These are phyloP conservation scores for Jatropha podagrica DNA, from an alignment of 441 rosid genomes.

Conservation along the genomic window DNA sequence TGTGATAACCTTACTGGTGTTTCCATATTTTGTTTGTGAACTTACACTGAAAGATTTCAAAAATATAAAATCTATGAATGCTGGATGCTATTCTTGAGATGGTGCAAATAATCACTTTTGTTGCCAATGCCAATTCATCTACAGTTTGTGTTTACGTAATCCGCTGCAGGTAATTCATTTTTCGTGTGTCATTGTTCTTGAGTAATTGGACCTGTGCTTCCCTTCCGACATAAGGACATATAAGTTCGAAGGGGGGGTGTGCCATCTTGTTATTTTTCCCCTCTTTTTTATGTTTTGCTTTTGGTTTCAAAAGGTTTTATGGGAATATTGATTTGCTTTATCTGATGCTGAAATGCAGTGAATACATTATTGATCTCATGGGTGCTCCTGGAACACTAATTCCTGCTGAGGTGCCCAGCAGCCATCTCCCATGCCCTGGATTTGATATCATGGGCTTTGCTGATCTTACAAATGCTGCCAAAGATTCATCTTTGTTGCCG, in stretches of 20 bases:
- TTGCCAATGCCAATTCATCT: slow-evolving; percentile 11
- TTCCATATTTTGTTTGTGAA: background rate
- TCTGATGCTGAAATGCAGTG: slow-evolving; percentile 56
- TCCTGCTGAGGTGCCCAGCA: slow-evolving; percentile 88
- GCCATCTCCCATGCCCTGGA: slow-evolving; percentile 54
- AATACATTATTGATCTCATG: slow-evolving; percentile 96
- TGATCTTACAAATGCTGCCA: slow-evolving; percentile 40
- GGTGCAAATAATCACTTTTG: background rate
- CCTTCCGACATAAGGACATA: background rate
- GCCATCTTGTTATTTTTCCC: background rate
- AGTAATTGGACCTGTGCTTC: background rate
- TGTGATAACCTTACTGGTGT: background rate
- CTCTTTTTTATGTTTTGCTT: background rate
- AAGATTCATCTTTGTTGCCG: slow-evolving; percentile 34
- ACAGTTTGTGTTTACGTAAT: background rate
- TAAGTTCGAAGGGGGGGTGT: background rate
- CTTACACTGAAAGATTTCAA: background rate
- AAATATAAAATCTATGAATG: background rate
- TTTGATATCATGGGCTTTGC: slow-evolving; percentile 47
- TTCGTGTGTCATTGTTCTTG: slow-evolving; percentile 4
- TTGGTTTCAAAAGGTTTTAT: background rate
- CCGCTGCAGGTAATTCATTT: background rate
- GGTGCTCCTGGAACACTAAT: slow-evolving; percentile 97
- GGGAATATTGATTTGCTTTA: slow-evolving; percentile 16
- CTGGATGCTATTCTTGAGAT: slow-evolving; percentile 8